Conservation (phyloP, 352 stramenopile species). For the Paralagenidium karlingii region DNA sequence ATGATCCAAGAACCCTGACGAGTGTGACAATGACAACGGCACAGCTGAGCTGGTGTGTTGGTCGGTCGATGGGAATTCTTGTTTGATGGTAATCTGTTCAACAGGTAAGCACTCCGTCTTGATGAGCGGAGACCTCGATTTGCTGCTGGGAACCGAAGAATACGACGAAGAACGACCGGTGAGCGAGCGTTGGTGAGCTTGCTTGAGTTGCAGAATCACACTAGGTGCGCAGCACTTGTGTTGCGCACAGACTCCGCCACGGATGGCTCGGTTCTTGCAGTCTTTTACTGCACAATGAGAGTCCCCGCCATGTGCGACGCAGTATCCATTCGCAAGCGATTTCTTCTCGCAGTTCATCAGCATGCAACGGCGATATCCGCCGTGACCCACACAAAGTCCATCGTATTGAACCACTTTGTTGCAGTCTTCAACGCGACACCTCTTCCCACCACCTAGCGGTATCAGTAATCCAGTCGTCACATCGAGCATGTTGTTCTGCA, state of each 20-base stretch:
- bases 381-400: constrained; percentile 36
- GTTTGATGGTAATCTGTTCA: constrained; percentile 1
- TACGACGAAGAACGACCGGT: neutral
- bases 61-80: neutral
- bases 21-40: too few relatives aligned
- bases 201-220: neutral
- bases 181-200: neutral
- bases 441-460: constrained; percentile 17
- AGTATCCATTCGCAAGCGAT: constrained; percentile 32
- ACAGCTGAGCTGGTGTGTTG: constrained; percentile 5
- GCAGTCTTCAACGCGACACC: constrained; percentile 28
- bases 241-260: constrained; percentile 17
- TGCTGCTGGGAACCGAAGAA: neutral
- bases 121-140: neutral
- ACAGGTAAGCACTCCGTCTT: neutral
- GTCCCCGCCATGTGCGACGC: constrained; percentile 26
- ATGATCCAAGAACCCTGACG: too few relatives aligned
- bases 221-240: constrained; percentile 9
- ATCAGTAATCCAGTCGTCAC: neutral
- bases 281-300: constrained; percentile 13
- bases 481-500: neutral
- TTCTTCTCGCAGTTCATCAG: constrained; percentile 29
- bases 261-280: constrained; percentile 24
- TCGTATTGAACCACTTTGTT: constrained; percentile 59
- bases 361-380: constrained; percentile 35